Evolutionary conservation across 225 moss, liverwort and hornwort species (phyloP).

Genomic region (Climacium dendroides): DNA sequence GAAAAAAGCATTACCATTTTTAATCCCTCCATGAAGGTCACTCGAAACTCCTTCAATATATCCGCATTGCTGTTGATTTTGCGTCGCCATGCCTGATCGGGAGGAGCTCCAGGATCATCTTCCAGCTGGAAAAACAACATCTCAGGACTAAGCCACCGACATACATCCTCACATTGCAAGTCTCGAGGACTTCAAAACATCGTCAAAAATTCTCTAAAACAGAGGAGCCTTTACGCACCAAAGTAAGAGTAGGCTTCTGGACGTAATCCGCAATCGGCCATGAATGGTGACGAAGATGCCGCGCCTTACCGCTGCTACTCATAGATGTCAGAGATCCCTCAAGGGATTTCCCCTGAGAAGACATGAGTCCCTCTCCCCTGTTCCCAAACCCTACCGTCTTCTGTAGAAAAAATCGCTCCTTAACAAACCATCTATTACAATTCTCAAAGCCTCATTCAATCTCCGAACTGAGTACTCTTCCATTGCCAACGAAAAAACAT

Average conservation of each 20-base stretch:
- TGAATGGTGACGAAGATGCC: conserved; percentile 62
- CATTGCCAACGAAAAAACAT: background rate
- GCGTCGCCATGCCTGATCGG: conserved; percentile 86
- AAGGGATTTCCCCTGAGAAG: conserved; percentile 1
- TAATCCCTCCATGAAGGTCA: conserved; percentile 84
- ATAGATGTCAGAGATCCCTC: conserved; percentile 3
- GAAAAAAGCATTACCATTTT: conserved; percentile 53
- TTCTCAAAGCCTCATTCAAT: background rate
- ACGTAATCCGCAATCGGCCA: conserved; percentile 91
- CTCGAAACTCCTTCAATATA: conserved; percentile 84
- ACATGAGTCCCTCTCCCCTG: conserved; percentile 6
- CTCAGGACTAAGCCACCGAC: background rate
- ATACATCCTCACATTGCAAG: background rate
- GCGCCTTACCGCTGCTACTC: conserved; percentile 24
- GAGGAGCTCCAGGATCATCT: conserved; percentile 83
- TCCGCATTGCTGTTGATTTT: conserved; percentile 77
- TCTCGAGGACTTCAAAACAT: background rate
- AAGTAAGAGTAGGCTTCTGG: conserved; percentile 58
- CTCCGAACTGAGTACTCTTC: background rate
- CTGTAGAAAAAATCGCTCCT: background rate
- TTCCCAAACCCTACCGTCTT: conserved; percentile 12
- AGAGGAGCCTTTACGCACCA: conserved; percentile 27
- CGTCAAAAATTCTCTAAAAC: background rate
- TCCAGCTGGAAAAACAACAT: conserved; percentile 52
- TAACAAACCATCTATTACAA: background rate